phyloP scores from a whole-genome alignment of 139 green algal genomes.

The Desmodesmus armatus region DNA sequence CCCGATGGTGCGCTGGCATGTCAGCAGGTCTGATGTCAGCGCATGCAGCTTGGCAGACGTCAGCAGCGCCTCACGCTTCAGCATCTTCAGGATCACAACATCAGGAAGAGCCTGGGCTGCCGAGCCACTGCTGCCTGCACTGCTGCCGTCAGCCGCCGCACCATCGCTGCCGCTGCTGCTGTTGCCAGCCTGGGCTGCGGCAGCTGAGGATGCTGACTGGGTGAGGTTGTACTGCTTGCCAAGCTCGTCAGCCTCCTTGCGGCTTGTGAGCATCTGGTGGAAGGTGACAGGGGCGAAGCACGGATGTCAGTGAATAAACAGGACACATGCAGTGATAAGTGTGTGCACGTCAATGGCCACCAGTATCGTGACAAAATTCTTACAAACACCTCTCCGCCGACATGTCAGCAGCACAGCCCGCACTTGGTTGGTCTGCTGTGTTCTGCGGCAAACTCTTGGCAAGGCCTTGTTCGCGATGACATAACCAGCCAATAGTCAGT shows the following conservation, averaged over 20 bases:
- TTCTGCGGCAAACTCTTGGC: too few relatives aligned
- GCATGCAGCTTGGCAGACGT: conserved; percentile 86
- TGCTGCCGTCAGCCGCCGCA: not conserved
- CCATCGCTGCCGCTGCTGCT: not conserved
- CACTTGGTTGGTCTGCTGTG: too few relatives aligned
- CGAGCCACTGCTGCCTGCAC: not conserved
- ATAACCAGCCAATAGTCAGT: too few relatives aligned
- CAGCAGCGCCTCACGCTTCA: conserved; percentile 77
- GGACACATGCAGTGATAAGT: too few relatives aligned
- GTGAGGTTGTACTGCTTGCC: conserved; percentile 64
- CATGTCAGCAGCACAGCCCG: too few relatives aligned
- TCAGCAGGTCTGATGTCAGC: conserved; percentile 74
- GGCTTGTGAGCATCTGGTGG: conserved; percentile 74
- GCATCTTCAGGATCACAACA: conserved; percentile 72
- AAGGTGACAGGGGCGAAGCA: too few relatives aligned
- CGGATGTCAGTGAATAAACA: too few relatives aligned
- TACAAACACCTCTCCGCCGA: too few relatives aligned
- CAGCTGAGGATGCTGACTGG: conserved; percentile 33
- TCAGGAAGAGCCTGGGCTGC: conserved; percentile 58
- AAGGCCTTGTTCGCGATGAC: too few relatives aligned
- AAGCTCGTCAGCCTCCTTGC: conserved; percentile 70
- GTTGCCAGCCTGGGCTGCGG: conserved; percentile 32
- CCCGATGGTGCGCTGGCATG: conserved; percentile 53
- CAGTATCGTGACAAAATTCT: too few relatives aligned
- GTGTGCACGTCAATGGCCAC: too few relatives aligned